Base-by-base conservation (phyloP, 331 rosid genomes). In the Malus hybrid region DNA sequence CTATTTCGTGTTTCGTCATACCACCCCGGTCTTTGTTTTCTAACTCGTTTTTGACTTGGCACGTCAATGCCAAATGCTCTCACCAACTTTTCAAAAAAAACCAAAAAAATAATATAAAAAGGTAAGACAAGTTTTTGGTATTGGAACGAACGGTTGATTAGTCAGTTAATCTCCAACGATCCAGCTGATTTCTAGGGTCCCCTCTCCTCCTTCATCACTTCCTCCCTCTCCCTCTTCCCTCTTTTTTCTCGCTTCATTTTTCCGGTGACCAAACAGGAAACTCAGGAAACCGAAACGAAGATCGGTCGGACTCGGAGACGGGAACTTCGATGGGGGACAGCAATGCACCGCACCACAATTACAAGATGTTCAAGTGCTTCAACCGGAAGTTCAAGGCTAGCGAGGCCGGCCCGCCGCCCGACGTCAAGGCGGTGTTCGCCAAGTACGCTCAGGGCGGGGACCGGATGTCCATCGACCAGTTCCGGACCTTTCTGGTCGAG, bases 331-430 rank as follows among this genome's bases (percentile, higher is more conserved):
- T 74, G 73, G 76, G 67, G 61, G 48, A 50, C 22, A 9, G 14
- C 5, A 76, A 29, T 64, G 44, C 76, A 50, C 67, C 70, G 8
- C 44, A 66, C 61, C 70, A 69, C 86, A 78, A 42, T 60, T 85
- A 85, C 91, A 85, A 82, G 84, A 57, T 87, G 70, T 74, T 87
- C 70, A 76, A 71, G 70, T 81, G 82, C 71, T 80, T 87, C 87
- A 80, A 32, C 67, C 63, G 88, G 70, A 85, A 80, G 81, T 87
- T 83, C 80, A 87, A 87, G 71, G 54, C 66, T 62, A 66, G 22
- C 33, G 83, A 85, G 76, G 78, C 39, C 22, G 70, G 64, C 18
- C 84, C 88, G 7, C 87, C 91, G 5, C 18, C 80, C 16, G 91
- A 87, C 79, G 82, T 87, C 62, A 73, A 65, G 77, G 70, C 76